Percentiles rank a stretch among this genome's conserved stretches.
phyloP scores from a whole-genome alignment of 1,284 basidiomycete species.

The Apiotrichum mycotoxinovorans region DNA sequence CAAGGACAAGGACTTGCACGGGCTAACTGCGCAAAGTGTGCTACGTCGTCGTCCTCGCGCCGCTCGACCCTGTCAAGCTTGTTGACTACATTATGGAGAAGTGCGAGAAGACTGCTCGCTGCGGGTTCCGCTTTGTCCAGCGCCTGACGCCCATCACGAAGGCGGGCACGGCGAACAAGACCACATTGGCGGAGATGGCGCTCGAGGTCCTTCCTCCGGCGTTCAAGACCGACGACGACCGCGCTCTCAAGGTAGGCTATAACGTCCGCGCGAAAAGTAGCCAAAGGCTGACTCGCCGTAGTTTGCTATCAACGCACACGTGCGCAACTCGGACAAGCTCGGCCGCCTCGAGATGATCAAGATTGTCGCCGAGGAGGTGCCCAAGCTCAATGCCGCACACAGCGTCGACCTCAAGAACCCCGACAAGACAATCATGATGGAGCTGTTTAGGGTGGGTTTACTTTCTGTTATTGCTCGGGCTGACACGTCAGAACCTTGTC shows the following conservation, averaged over 20 bases:
- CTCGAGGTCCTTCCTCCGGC: constrained; percentile 10
- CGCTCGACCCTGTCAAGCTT: constrained; percentile 23
- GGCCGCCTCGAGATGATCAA: constrained; percentile 43
- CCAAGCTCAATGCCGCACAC: constrained; percentile 29
- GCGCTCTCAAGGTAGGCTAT: constrained; percentile 12
- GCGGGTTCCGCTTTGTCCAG: constrained; percentile 37
- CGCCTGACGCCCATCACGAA: constrained; percentile 37
- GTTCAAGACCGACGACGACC: constrained; percentile 9
- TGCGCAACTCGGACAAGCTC: constrained; percentile 34
- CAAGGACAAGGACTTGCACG: no score
- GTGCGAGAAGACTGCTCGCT: constrained; percentile 32
- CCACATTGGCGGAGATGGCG: constrained; percentile 25
- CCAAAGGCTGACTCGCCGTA: constrained; percentile 9
- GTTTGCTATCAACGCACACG: constrained; percentile 37
- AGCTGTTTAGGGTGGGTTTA: constrained; percentile 33
- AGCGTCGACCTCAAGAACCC: constrained; percentile 40
- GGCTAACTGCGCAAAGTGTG: constrained; percentile 20
- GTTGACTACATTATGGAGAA: constrained; percentile 36
- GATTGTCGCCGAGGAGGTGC: constrained; percentile 36
- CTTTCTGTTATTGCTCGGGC: neutral
- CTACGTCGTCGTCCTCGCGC: constrained; percentile 27
- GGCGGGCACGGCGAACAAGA: constrained; percentile 24
- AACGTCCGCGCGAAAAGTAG: no score
- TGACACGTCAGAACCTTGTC: constrained; percentile 25
- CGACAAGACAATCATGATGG: constrained; percentile 39